Evolutionary conservation across 164 flowering plant species (phyloP).

Genomic region (Magnolia sinica): DNA sequence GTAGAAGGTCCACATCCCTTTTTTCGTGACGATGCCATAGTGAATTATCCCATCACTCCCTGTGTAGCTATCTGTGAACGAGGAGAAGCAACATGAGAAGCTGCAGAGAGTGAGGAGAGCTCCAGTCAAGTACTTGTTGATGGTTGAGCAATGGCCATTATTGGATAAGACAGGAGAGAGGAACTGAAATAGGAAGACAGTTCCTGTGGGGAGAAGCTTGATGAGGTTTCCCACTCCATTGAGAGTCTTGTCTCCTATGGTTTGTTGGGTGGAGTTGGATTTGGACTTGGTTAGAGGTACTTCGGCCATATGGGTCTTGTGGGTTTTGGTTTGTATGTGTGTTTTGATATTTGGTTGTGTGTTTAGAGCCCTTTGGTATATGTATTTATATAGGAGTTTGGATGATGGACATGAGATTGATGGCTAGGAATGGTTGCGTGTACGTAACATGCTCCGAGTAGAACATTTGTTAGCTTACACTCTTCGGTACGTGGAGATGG

Average conservation of each 20-base stretch:
- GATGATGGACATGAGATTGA: neutral
- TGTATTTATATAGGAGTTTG: neutral
- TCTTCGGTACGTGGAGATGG: neutral
- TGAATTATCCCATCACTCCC: slow-evolving; percentile 45
- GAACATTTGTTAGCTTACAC: neutral
- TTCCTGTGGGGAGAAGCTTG: slow-evolving; percentile 86
- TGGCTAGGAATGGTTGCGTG: neutral
- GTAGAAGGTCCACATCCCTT: slow-evolving; percentile 56
- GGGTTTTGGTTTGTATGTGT: neutral
- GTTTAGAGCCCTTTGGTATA: neutral
- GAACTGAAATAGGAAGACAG: slow-evolving; percentile 72
- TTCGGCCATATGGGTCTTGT: slow-evolving; percentile 5
- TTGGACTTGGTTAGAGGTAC: neutral
- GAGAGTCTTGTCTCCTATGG: slow-evolving; percentile 29
- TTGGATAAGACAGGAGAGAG: slow-evolving; percentile 72
- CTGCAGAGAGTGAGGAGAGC: slow-evolving; percentile 48
- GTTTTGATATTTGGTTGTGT: neutral
- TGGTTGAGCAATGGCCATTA: slow-evolving; percentile 61
- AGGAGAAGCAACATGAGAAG: slow-evolving; percentile 55
- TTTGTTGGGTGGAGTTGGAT: neutral
- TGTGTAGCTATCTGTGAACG: slow-evolving; percentile 74
- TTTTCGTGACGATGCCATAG: slow-evolving; percentile 62
- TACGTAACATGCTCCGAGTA: neutral
- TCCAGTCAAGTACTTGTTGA: slow-evolving; percentile 56
- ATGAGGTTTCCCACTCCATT: slow-evolving; percentile 58